Percentiles rank a stretch among this genome's conserved stretches.
These are phyloP conservation scores for Cordyceps javanica DNA, from an alignment of 2,329 filamentous ascomycete genomes.

Conservation along the genomic window DNA sequence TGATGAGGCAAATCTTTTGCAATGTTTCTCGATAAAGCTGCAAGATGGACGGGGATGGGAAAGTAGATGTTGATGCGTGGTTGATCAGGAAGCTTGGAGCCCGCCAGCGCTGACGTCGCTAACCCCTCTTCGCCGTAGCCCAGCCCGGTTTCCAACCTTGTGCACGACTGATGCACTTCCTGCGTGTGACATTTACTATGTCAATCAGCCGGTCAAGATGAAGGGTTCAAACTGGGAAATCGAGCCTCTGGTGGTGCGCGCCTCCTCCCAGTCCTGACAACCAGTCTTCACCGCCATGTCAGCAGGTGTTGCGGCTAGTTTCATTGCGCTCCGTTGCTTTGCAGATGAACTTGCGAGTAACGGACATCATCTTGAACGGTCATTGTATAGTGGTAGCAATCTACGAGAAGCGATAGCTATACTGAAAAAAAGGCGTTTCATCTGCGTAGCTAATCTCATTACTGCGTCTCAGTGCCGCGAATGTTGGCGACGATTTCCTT, in stretches of 20 bases:
- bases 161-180: not conserved
- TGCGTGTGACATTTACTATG: not conserved
- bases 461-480: not conserved
- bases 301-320: not conserved
- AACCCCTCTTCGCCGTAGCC: conserved; percentile 5
- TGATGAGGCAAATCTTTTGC: not conserved
- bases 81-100: not conserved
- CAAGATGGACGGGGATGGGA: not conserved
- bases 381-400: not conserved
- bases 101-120: not conserved
- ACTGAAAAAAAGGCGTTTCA: not conserved
- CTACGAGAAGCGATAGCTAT: no score
- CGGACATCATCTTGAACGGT: not conserved
- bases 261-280: no score
- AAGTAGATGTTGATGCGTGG: not conserved
- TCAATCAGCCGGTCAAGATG: not conserved
- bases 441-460: not conserved
- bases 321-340: not conserved
- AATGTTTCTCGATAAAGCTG: not conserved
- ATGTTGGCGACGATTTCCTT: conserved; percentile 4
- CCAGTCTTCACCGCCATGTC: not conserved
- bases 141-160: not conserved
- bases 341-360: not conserved
- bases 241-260: not conserved
- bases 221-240: no score